These are phyloP conservation scores for Fusarium pseudograminearum DNA, from an alignment of 2,329 filamentous ascomycete genomes.

Conservation along the genomic window DNA sequence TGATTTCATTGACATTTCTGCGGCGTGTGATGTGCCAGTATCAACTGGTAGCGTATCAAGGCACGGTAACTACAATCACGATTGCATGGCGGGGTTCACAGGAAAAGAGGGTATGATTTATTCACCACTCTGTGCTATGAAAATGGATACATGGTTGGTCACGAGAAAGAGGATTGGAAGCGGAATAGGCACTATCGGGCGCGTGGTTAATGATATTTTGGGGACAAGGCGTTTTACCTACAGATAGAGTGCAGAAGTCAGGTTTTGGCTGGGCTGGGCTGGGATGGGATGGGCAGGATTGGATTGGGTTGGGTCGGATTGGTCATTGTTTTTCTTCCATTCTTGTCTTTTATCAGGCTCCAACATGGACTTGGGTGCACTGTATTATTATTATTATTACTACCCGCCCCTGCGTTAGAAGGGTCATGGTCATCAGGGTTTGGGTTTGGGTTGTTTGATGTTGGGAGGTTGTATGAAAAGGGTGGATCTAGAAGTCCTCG, in stretches of 20 bases:
- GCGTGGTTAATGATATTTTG: slow-evolving; percentile 44
- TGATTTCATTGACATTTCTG: slow-evolving; percentile 42
- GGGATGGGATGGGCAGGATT: slow-evolving; percentile 5
- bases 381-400: slow-evolving; percentile 40
- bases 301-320: slow-evolving; percentile 27
- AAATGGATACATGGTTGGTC: slow-evolving; percentile 33
- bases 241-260: slow-evolving; percentile 28
- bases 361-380: slow-evolving; percentile 42
- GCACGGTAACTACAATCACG: slow-evolving; percentile 40
- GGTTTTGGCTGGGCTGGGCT: slow-evolving; percentile 19
- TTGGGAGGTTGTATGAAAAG: slow-evolving; percentile 26
- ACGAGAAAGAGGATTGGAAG: slow-evolving; percentile 28
- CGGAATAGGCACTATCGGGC: slow-evolving; percentile 26
- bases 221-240: slow-evolving; percentile 38
- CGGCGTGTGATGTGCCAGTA: slow-evolving; percentile 22
- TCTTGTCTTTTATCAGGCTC: slow-evolving; percentile 34
- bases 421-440: slow-evolving; percentile 21
- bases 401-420: slow-evolving; percentile 33
- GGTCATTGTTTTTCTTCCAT: slow-evolving; percentile 6
- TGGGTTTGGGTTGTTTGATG: slow-evolving; percentile 3
- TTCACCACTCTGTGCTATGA: slow-evolving; percentile 31
- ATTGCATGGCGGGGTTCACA: slow-evolving; percentile 41
- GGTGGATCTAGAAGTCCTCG: slow-evolving; percentile 41
- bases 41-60: slow-evolving; percentile 29
- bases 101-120: slow-evolving; percentile 32